Base-by-base conservation (phyloP, 2,329 filamentous ascomycete genomes). In the Metarhizium guizhouense region DNA sequence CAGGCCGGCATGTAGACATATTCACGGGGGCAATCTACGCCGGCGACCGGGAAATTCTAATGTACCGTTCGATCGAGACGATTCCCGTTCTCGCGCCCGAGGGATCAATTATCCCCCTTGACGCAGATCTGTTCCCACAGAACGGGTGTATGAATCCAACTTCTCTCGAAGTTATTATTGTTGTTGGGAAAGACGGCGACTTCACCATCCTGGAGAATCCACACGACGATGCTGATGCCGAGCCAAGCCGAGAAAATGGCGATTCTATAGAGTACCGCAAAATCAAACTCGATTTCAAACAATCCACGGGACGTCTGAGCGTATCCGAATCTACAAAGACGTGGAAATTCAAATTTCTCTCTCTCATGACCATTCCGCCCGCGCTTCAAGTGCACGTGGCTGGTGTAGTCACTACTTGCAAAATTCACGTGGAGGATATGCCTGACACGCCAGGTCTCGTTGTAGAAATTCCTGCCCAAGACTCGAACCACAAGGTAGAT, bases 21-120 rank as follows among this genome's bases (percentile, higher is more conserved):
- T 81, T 84, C 64, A 79, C 75, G 0, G 80, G 80, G 3, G 66
- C 74, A 0, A 71, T 82, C 2, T 86, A 85, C 62, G 78, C 82
- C 58, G 81, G 80, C 2, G 74, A 78, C 57, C 73, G 81, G 3
- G 71, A 77, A 54, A 63, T 85, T 14, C 71, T 65, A 42, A 64
- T 85, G 54, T 76, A 79, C 60, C 74, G 83, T 10, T 63, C 68
- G 0, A 67, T 85, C 0, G 61, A 74, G 11, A 64, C 71, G 18
- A 73, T 77, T 34, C 83, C 83, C 0, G 77, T 84, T 8, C 51
- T 56, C 45, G 29, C 51, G 14, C 54, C 54, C 6, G 45, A 56
- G n/a, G 54, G 54, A 16, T 52, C 54, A 29, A 56, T 56, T 51
- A 50, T 56, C 10, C 54, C 54, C 2, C 54, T 56, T 25, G 54